Base-by-base conservation (phyloP, 371 early-diverging fungal genomes). In the Apophysomyces elegans region DNA sequence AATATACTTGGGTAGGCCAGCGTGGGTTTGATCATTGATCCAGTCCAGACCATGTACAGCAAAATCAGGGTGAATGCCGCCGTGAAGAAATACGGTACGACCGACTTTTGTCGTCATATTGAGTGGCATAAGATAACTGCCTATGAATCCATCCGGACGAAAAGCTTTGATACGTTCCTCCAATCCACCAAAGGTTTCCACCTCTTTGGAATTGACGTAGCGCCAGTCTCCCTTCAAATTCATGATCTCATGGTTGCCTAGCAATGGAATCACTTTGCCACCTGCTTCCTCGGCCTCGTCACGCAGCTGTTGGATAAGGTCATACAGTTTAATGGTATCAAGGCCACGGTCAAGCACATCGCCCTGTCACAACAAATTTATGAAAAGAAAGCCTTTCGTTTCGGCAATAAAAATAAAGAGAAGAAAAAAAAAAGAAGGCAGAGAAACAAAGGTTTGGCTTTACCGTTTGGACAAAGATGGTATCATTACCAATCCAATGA, bases 171-270 rank as follows among this genome's bases (percentile, higher is more conserved):
- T 73, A 5, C 92, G 87, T 26, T 72, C 70, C 14, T 79, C 67
- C 9, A 63, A 12, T 1, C 87, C 83, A 5, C 92, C 94, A 78
- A 92, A 91, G 1, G 86, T 83, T 18, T 65, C 78, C 37, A 77
- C 74, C 69, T 93, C 94, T 61, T 81, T 85, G 0, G 73, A 66
- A 39, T 84, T 78, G 1, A 93, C 94, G 69, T 92, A 92, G n/a
- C 91, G 82, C 76, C 83, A 84, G 64, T 91, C 91, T 2, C 84
- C 85, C 21, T 79, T 64, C 7, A 90, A 68, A 67, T 93, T 93
- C 92, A 92, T 92, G 14, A 92, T 77, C 74, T 92, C 92, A 62
- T 90, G 92, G 69, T 90, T 92, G 12, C 87, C 86, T 12, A 87
- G 63, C n/a, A 86, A 37, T 7, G 78, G 74, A 37, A 90, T 79